A percentile compares a stretch with the other conserved stretches of the same genome.
Conservation (phyloP, 805 yeast genomes). For the Ogataea methanolica region DNA sequence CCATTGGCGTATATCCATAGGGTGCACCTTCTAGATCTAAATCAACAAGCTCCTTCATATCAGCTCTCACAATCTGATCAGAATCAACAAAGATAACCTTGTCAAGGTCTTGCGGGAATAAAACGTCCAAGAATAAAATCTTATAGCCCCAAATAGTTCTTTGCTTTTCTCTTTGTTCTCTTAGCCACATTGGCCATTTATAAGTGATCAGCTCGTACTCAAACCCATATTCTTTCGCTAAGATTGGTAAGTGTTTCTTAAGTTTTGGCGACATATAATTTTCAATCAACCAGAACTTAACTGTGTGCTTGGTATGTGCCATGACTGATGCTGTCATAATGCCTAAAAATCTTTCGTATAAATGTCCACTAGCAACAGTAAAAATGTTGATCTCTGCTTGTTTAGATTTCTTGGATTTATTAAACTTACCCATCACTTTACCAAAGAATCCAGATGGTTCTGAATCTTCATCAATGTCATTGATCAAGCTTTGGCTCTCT, state of each 20-base stretch:
- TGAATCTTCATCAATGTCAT: slow-evolving; percentile 6
- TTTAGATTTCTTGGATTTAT: slow-evolving; percentile 9
- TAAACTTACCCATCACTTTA: slow-evolving; percentile 1
- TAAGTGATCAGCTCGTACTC: slow-evolving; percentile 76
- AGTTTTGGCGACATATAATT: slow-evolving; percentile 73
- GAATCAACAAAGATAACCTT: slow-evolving; percentile 84
- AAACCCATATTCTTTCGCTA: slow-evolving; percentile 58
- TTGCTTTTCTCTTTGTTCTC: slow-evolving; percentile 72
- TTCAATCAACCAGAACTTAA: slow-evolving; percentile 85
- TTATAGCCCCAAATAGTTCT: slow-evolving; percentile 87
- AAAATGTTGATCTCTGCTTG: slow-evolving; percentile 74
- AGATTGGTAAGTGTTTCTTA: slow-evolving; percentile 49
- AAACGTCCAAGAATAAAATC: slow-evolving; percentile 76
- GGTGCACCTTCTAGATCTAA: slow-evolving; percentile 75
- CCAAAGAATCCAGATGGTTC: background rate
- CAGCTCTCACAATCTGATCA: slow-evolving; percentile 76
- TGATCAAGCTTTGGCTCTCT: slow-evolving; percentile 21
- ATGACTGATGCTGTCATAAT: slow-evolving; percentile 81
- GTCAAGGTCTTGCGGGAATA: slow-evolving; percentile 74
- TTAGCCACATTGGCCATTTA: slow-evolving; percentile 91
- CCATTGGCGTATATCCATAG: slow-evolving; percentile 85
- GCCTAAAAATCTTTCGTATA: slow-evolving; percentile 67
- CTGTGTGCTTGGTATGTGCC: slow-evolving; percentile 56
- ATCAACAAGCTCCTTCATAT: slow-evolving; percentile 62
- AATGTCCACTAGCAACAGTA: slow-evolving; percentile 77